A percentile compares a stretch with the other conserved stretches of the same genome.
Conservation (phyloP, 1,139 yeast species). For the Yamadazyma trypodendri region DNA sequence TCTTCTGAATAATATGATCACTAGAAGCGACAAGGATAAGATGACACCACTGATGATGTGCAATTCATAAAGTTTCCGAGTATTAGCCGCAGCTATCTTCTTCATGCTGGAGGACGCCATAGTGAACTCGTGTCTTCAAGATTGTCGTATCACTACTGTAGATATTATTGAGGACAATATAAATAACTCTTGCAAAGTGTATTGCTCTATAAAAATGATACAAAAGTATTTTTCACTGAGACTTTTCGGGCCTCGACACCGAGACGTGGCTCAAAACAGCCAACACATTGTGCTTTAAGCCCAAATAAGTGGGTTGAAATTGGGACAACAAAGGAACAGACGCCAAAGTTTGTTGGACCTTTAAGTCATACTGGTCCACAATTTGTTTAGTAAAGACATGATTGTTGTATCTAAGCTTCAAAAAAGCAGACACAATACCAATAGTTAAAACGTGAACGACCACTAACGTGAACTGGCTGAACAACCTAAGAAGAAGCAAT, state of each 20-base stretch:
- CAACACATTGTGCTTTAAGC: conserved; percentile 4
- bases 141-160: too few species aligned
- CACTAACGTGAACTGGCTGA: conserved; percentile 18
- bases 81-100: conserved; percentile 64
- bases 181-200: not conserved
- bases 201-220: not conserved
- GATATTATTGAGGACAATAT: too few species aligned
- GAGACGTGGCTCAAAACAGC: not conserved
- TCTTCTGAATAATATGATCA: conserved; percentile 46
- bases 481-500: conserved; percentile 15
- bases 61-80: conserved; percentile 51
- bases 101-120: conserved; percentile 57
- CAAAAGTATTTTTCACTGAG: not conserved
- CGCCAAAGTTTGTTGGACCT: conserved; percentile 26
- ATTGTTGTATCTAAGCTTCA: conserved; percentile 45
- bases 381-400: conserved; percentile 43
- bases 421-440: conserved; percentile 35
- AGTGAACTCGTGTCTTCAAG: not conserved
- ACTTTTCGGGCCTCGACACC: conserved; percentile 1
- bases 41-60: conserved; percentile 48
- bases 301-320: conserved; percentile 9
- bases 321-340: conserved; percentile 25
- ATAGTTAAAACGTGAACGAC: conserved; percentile 19
- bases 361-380: conserved; percentile 38
- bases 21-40: conserved; percentile 31